A percentile compares a stretch with the other conserved stretches of the same genome.
These are phyloP conservation scores for Amylostereum areolatum DNA, from an alignment of 1,284 basidiomycete genomes.

Conservation along the genomic window DNA sequence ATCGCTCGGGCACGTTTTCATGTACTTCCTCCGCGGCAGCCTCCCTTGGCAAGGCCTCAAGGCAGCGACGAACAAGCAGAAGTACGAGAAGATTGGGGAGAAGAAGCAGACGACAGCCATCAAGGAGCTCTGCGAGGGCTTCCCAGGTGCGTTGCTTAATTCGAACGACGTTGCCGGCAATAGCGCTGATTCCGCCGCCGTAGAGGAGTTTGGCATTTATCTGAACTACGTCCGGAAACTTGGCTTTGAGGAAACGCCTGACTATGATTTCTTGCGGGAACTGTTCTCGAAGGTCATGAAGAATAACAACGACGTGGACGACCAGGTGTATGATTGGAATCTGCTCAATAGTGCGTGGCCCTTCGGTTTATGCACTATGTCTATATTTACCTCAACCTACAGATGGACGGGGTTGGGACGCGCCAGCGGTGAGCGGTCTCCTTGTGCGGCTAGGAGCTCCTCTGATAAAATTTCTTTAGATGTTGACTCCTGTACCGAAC, in stretches of 20 bases:
- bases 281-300: conserved; percentile 89
- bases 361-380: conserved; percentile 11
- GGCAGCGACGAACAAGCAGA: conserved; percentile 96
- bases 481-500: conserved; percentile 56
- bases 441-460: too few species aligned
- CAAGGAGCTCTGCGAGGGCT: conserved; percentile 89
- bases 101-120: conserved; percentile 98
- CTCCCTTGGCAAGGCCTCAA: conserved; percentile 96
- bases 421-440: conserved; percentile 48
- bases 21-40: conserved; percentile 94
- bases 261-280: conserved; percentile 93
- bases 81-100: conserved; percentile 98
- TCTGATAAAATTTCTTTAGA: conserved; percentile 20
- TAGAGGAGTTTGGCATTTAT: conserved; percentile 86
- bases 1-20: conserved; percentile 94
- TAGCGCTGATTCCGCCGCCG: background rate
- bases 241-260: conserved; percentile 91
- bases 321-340: conserved; percentile 91
- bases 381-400: conserved; percentile 9
- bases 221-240: conserved; percentile 86
- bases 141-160: conserved; percentile 61
- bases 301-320: conserved; percentile 82
- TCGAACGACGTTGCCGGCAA: conserved; percentile 1
- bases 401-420: conserved; percentile 95
- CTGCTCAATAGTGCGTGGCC: conserved; percentile 57